phyloP scores from a whole-genome alignment of 345 rosid genomes.

The Orychophragmus violaceus region DNA sequence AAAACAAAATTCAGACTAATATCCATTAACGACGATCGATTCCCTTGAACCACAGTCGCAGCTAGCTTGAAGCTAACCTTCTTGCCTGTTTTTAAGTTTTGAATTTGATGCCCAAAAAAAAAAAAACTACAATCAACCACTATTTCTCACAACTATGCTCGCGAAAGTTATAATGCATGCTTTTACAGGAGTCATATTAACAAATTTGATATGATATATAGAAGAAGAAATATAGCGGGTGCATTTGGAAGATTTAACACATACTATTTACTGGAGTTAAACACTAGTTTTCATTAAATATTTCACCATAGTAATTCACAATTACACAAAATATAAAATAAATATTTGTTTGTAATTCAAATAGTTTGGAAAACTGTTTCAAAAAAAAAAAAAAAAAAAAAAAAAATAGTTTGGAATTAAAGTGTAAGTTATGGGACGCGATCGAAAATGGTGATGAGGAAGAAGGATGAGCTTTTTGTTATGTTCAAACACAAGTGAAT shows the following conservation, averaged over 20 bases:
- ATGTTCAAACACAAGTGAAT: constrained; percentile 7
- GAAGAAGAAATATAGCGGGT: no score
- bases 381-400: no score
- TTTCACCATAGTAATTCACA: background rate
- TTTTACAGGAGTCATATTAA: no score
- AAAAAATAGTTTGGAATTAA: no score
- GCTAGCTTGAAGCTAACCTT: no score
- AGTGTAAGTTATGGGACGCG: no score
- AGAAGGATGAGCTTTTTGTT: background rate
- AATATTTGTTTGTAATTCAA: no score
- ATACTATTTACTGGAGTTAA: background rate
- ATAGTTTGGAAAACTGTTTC: no score
- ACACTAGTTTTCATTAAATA: background rate
- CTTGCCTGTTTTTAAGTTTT: no score
- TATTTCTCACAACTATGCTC: background rate
- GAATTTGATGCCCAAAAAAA: no score
- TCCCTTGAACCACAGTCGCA: no score
- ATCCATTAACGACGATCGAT: background rate
- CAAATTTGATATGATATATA: no score
- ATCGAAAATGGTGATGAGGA: background rate
- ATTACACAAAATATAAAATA: background rate
- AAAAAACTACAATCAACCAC: background rate
- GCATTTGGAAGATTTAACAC: background rate
- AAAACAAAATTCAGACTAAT: background rate
- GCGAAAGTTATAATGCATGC: background rate